Conservation (phyloP, 345 rosid genomes). For the Noccaea bulbosa region DNA sequence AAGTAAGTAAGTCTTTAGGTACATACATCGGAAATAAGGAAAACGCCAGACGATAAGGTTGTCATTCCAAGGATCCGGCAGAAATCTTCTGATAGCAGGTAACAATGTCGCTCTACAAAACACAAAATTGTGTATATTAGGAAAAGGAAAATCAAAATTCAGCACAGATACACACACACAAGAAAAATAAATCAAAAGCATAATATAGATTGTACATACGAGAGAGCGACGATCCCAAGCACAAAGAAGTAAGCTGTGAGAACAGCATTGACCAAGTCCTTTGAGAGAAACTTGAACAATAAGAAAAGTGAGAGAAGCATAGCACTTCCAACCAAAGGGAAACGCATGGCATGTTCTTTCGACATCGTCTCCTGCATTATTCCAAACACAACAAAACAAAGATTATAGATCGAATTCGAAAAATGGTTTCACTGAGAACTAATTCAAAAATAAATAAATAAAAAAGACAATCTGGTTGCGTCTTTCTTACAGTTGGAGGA, state of each 20-base stretch:
- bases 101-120: conserved; percentile 83
- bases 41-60: conserved; percentile 70
- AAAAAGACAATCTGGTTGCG: not conserved
- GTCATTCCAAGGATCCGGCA: conserved; percentile 89
- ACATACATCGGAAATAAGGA: conserved; percentile 86
- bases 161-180: not conserved
- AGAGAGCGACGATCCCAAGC: conserved; percentile 92
- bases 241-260: conserved; percentile 91
- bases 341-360: conserved; percentile 98
- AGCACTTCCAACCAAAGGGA: conserved; percentile 98
- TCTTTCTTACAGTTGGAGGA: conserved; percentile 72
- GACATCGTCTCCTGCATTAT: conserved; percentile 93
- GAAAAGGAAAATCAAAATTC: conserved; percentile 17
- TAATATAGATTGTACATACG: conserved; percentile 57
- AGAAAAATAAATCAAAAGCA: not conserved
- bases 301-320: conserved; percentile 92
- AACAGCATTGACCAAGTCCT: conserved; percentile 96
- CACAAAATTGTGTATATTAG: conserved; percentile 33
- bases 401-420: not conserved
- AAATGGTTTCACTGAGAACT: not conserved
- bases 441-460: not conserved
- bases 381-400: conserved; percentile 4
- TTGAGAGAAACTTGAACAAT: conserved; percentile 92
- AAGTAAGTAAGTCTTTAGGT: not conserved
- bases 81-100: conserved; percentile 72